Base-by-base conservation (phyloP, 768 basidiomycete species). In the Leccinum disarticulatum region DNA sequence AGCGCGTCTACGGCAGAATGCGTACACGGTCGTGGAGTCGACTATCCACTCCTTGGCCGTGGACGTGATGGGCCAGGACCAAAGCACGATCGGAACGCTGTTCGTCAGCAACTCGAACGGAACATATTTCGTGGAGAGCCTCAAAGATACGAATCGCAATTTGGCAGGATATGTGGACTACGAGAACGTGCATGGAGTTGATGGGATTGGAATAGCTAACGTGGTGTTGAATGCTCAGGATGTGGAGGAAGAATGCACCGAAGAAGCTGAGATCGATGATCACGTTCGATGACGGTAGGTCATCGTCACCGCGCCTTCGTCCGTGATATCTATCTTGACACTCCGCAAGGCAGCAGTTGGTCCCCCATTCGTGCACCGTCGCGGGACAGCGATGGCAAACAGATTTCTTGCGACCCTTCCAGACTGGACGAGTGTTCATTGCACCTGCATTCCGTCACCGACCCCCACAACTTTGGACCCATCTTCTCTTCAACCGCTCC, bases 41-140 rank as follows among this genome's bases (percentile, higher is more conserved):
- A 95, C 93, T 9, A 87, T 88, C 0, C 94, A 98, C 70, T 98
- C 95, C 7, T 82, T 99, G 27, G 93, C 90, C 4, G 91, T 99
- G 41, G 97, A 99, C 69, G 95, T 98, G 50, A 84, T 96, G 54
- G 80, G 91, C 9, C 84, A 87, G 57, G 83, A 88, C 62, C 73
- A 77, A 52, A 76, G 76, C 57, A 73, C 77, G 10, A 84, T 95
- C 47, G 97, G 97, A 2, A 98, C 96, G 2, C 77, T 99, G 14
- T 99, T 98, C 78, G 89, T 96, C 56, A 91, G 89, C 76, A 97
- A 98, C 74, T 93, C 91, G 38, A 95, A 98, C 66, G 97, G 97
- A 4, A 97, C 95, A 14, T 95, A 86, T 74, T 99, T 98, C 72
- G 90, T 94, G 10, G 83, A 95, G 74, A 90, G 90, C 66, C 79